These are phyloP conservation scores for Prunus mume DNA, from an alignment of 306 rosid species.

Conservation along the genomic window DNA sequence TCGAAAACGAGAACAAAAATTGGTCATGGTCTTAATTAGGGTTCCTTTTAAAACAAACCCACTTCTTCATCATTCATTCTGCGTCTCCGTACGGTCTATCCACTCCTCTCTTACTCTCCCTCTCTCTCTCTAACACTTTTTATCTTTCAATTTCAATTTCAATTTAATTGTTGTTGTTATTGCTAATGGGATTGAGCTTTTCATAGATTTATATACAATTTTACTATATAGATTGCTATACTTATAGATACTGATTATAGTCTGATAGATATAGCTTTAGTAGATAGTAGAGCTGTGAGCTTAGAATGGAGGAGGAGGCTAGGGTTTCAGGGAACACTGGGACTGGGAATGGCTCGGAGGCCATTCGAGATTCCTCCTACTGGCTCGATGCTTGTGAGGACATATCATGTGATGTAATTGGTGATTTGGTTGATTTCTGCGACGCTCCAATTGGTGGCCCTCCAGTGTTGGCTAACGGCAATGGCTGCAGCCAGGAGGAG, in stretches of 20 bases:
- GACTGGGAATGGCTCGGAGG: constrained; percentile 21
- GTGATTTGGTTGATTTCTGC: constrained; percentile 52
- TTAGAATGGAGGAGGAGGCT: constrained; percentile 48
- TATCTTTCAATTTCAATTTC: not conserved
- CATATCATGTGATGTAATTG: constrained; percentile 69
- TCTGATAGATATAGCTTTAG: not conserved
- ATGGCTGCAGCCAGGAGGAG: constrained; percentile 55
- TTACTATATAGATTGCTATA: not conserved
- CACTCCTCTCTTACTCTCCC: constrained; percentile 23
- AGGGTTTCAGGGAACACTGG: constrained; percentile 35
- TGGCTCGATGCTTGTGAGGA: constrained; percentile 97
- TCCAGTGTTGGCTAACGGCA: constrained; percentile 32
- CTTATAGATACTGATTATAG: not conserved
- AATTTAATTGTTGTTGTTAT: not conserved
- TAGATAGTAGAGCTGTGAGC: not conserved
- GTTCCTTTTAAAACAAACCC: not conserved
- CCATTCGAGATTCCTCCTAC: constrained; percentile 45
- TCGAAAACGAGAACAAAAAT: not conserved
- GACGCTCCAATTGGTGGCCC: constrained; percentile 35
- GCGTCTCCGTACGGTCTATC: constrained; percentile 26
- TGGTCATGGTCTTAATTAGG: constrained; percentile 1
- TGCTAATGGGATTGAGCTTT: not conserved
- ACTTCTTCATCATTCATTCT: not conserved
- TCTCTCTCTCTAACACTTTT: not conserved
- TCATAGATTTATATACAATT: not conserved